Percentiles rank a stretch among this genome's conserved stretches.
These are phyloP conservation scores for Zymoseptoria pseudotritici DNA, from an alignment of 2,329 filamentous ascomycete species.

Conservation along the genomic window DNA sequence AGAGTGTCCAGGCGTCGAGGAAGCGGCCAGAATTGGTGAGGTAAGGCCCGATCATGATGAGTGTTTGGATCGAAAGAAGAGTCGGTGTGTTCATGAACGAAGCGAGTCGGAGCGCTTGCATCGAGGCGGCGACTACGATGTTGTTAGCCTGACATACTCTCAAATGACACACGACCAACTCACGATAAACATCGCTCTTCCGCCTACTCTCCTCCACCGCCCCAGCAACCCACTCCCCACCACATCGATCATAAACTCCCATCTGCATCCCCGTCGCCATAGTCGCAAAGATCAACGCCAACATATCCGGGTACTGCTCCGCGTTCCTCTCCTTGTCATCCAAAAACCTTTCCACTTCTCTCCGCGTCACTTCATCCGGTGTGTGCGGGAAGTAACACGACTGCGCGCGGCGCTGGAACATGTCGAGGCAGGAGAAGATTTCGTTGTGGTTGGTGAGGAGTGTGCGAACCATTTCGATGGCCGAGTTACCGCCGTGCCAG, in stretches of 20 bases:
- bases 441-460: constrained; percentile 35
- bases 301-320: constrained; percentile 39
- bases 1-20: constrained; percentile 44
- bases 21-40: constrained; percentile 44
- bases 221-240: constrained; percentile 34
- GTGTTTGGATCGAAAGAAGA: constrained; percentile 38
- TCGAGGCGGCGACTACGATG: constrained; percentile 40
- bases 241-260: constrained; percentile 35
- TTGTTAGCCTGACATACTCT: not conserved
- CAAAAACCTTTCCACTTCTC: constrained; percentile 41
- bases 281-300: constrained; percentile 42
- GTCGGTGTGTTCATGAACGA: constrained; percentile 45
- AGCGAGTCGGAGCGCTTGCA: constrained; percentile 43
- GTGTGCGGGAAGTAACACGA: constrained; percentile 40
- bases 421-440: constrained; percentile 33
- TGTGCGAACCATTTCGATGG: constrained; percentile 23
- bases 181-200: constrained; percentile 41
- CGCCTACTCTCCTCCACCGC: constrained; percentile 30
- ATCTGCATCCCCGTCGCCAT: constrained; percentile 42
- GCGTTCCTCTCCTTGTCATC: constrained; percentile 37
- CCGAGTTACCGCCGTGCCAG: constrained; percentile 19
- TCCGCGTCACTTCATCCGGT: constrained; percentile 36
- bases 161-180: constrained; percentile 19
- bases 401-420: constrained; percentile 38
- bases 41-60: constrained; percentile 44